These are phyloP conservation scores for Vigna mungo DNA, from an alignment of 306 rosid genomes.

Conservation along the genomic window DNA sequence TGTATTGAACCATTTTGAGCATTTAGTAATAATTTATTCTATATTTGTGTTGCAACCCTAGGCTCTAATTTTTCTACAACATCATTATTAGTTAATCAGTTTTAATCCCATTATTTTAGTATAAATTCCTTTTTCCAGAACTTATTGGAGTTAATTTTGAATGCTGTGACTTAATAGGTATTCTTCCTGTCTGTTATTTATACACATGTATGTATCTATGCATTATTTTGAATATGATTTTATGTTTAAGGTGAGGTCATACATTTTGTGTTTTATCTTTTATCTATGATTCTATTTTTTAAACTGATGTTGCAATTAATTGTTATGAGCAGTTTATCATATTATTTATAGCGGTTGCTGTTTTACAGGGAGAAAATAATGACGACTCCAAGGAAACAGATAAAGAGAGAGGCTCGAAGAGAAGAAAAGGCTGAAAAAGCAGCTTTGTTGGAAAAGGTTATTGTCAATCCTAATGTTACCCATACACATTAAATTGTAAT, in stretches of 20 bases:
- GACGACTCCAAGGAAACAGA: constrained; percentile 86
- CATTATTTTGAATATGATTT: constrained; percentile 1
- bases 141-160: not conserved
- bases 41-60: not conserved
- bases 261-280: not conserved
- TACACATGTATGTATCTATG: not conserved
- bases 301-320: not conserved
- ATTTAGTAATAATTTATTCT: not conserved
- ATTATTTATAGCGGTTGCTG: constrained; percentile 1
- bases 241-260: constrained; percentile 2
- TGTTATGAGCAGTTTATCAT: constrained; percentile 11
- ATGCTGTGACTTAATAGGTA: not conserved
- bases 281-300: constrained; percentile 39
- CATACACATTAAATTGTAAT: constrained; percentile 21
- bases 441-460: constrained; percentile 76
- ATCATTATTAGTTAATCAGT: not conserved
- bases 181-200: constrained; percentile 1
- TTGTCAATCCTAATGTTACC: constrained; percentile 30
- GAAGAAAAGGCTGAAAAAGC: constrained; percentile 85
- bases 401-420: constrained; percentile 87
- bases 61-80: not conserved
- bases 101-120: constrained; percentile 7
- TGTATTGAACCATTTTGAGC: not conserved
- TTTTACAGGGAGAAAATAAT: constrained; percentile 79
- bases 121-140: not conserved